phyloP scores from a whole-genome alignment of 1,139 yeast genomes.

The Suhomyces panamericanus region DNA sequence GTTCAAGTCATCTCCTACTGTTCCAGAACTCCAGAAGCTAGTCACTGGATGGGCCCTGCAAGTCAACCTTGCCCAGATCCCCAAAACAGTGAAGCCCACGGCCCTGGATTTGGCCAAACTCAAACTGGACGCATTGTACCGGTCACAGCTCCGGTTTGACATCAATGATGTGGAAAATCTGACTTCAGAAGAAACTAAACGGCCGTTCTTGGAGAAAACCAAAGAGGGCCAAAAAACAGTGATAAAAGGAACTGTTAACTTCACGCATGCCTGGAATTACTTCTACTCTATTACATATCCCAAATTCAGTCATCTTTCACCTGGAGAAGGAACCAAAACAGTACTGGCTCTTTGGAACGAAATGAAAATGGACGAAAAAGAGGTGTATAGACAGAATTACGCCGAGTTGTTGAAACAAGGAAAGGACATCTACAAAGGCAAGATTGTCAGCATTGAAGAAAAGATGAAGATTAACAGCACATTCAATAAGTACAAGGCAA shows the following conservation, averaged over 20 bases:
- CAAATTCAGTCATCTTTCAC: conserved; percentile 13
- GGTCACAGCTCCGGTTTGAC: conserved; percentile 26
- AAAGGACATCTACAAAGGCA: conserved; percentile 32
- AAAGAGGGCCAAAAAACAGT: conserved; percentile 4
- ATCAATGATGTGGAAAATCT: conserved; percentile 3
- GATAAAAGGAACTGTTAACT: conserved; percentile 19
- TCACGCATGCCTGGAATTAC: conserved; percentile 40
- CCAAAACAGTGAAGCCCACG: conserved; percentile 22
- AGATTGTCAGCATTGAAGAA: conserved; percentile 23
- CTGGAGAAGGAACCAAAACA: conserved; percentile 12
- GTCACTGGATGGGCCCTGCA: conserved; percentile 25
- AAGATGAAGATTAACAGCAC: conserved; percentile 11
- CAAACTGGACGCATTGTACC: conserved; percentile 24
- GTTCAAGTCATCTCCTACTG: background rate
- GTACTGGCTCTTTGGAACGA: conserved; percentile 30
- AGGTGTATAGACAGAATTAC: conserved; percentile 28
- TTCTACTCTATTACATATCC: conserved; percentile 24
- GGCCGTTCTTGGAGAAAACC: conserved; percentile 8
- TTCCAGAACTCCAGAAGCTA: conserved; percentile 4
- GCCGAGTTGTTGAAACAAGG: conserved; percentile 31
- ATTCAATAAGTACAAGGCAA: conserved; percentile 11
- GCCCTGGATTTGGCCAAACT: conserved; percentile 19
- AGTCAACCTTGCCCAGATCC: conserved; percentile 19
- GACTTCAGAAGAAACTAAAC: background rate
- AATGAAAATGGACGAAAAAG: conserved; percentile 27